Percentiles rank a stretch among this genome's conserved stretches.
Evolutionary conservation across 306 rosid species (phyloP).

Genomic region (Prunus padus): DNA sequence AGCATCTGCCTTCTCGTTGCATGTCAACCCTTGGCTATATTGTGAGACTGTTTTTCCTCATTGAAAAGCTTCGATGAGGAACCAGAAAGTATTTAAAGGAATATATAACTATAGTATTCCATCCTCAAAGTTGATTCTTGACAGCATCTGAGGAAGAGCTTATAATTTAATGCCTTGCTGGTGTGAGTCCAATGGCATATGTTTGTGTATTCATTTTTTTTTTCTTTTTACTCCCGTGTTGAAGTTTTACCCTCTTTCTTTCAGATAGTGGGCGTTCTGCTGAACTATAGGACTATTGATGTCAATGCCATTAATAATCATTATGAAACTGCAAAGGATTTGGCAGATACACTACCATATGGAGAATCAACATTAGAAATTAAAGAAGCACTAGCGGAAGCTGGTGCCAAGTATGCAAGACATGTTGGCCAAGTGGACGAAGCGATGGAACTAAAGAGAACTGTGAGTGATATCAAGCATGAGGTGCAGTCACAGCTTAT

Average conservation of each 20-base stretch:
- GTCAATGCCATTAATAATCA: slow-evolving; percentile 78
- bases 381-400: slow-evolving; percentile 62
- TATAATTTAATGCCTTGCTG: neutral
- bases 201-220: neutral
- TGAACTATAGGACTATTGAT: slow-evolving; percentile 55
- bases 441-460: slow-evolving; percentile 89
- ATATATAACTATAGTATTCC: neutral
- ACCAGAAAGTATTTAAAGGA: neutral
- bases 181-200: neutral
- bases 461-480: slow-evolving; percentile 93
- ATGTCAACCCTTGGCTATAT: neutral
- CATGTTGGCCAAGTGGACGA: slow-evolving; percentile 79
- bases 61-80: neutral
- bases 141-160: neutral
- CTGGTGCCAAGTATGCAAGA: slow-evolving; percentile 85
- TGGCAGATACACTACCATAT: slow-evolving; percentile 77
- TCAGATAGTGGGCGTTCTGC: slow-evolving; percentile 69
- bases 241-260: slow-evolving; percentile 26
- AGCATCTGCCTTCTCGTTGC: slow-evolving; percentile 1
- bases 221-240: slow-evolving; percentile 5
- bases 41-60: neutral
- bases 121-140: neutral
- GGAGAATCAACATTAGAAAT: slow-evolving; percentile 75
- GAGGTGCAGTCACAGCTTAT: slow-evolving; percentile 84
- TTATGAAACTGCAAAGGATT: slow-evolving; percentile 83